A percentile compares a stretch with the other conserved stretches of the same genome.
These are phyloP conservation scores for Hysterium pulicare DNA, from an alignment of 2,329 filamentous ascomycete species.

Conservation along the genomic window DNA sequence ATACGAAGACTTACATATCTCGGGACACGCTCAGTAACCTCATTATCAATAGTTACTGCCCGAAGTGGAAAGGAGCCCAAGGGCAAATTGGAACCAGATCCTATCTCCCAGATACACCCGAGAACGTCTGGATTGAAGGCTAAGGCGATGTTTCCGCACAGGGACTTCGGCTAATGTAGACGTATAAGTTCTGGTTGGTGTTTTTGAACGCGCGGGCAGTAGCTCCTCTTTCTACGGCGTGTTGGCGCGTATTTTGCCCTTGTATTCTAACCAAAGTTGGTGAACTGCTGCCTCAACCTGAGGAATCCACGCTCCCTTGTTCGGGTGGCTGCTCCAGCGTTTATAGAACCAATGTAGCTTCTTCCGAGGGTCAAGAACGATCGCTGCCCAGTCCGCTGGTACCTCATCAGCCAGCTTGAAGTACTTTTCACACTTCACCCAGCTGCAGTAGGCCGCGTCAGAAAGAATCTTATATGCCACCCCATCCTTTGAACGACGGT, in stretches of 20 bases:
- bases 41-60: background rate
- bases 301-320: no score
- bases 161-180: no score
- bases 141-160: background rate
- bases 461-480: background rate
- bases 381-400: background rate
- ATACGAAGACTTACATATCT: background rate
- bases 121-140: background rate
- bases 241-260: no score
- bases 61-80: background rate
- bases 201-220: no score
- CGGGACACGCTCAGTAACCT: background rate
- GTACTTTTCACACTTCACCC: background rate
- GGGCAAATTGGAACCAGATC: background rate
- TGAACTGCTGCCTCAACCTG: no score
- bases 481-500: background rate
- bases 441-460: background rate
- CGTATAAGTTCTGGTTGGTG: no score
- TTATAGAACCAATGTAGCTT: background rate
- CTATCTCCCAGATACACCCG: background rate
- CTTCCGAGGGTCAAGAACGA: background rate
- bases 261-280: no score
- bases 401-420: background rate
- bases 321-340: background rate
- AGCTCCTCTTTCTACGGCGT: no score